A percentile compares a stretch with the other conserved stretches of the same genome.
These are phyloP conservation scores for Aspergillus arachidicola DNA, from an alignment of 2,329 filamentous ascomycete genomes.

Conservation along the genomic window DNA sequence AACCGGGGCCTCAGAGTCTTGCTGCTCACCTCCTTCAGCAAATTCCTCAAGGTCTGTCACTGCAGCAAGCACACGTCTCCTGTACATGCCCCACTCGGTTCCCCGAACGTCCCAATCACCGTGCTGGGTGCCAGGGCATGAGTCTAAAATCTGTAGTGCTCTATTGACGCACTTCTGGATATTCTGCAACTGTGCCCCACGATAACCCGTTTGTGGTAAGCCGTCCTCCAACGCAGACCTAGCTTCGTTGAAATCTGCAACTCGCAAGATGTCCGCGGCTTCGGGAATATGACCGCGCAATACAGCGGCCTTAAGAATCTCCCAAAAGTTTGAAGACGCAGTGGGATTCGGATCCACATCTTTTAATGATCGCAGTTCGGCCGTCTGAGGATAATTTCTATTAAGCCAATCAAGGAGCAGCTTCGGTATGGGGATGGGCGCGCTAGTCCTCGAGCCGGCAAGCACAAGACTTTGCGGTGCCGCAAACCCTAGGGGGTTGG, in stretches of 20 bases:
- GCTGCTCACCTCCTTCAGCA: constrained; percentile 70
- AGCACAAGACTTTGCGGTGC: constrained; percentile 34
- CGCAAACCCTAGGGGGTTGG: constrained; percentile 27
- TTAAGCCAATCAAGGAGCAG: constrained; percentile 83
- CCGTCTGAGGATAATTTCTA: constrained; percentile 70
- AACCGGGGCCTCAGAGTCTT: constrained; percentile 42
- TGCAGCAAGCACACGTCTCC: constrained; percentile 70
- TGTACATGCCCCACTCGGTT: constrained; percentile 81
- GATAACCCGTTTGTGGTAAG: constrained; percentile 68
- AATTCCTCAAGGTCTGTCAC: constrained; percentile 73
- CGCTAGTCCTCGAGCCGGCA: constrained; percentile 27
- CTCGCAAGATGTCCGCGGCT: constrained; percentile 68
- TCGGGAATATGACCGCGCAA: constrained; percentile 73
- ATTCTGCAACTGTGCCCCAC: constrained; percentile 73
- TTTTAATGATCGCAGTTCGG: constrained; percentile 67
- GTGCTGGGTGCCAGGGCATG: constrained; percentile 67
- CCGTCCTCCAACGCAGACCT: constrained; percentile 65
- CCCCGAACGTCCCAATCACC: constrained; percentile 80
- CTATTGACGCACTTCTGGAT: constrained; percentile 72
- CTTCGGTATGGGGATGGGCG: constrained; percentile 63
- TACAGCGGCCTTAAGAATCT: constrained; percentile 72
- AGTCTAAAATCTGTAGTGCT: constrained; percentile 69
- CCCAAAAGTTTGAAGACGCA: constrained; percentile 80
- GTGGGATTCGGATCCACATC: constrained; percentile 71
- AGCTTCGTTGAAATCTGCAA: constrained; percentile 78